Base-by-base conservation (phyloP, 495 filamentous ascomycete species). In the Aspergillus cristatus region DNA sequence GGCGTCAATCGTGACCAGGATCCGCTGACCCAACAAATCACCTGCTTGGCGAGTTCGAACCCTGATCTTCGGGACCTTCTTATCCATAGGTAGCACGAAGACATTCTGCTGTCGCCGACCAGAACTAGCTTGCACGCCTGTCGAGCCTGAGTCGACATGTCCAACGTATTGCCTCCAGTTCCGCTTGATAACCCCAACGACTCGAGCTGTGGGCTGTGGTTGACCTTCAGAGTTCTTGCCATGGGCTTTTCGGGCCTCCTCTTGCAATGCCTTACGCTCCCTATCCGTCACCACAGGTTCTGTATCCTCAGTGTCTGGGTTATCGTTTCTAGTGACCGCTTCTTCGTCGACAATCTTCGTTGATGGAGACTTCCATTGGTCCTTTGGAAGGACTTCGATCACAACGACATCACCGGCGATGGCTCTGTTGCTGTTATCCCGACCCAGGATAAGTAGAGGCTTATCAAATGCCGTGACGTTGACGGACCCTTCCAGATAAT, bases 131-230 rank as follows among this genome's bases (percentile, higher is more conserved):
- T 77, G 72, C 13, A 81, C 72, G 36, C 81, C 76, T 26, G 86
- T 82, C 11, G 93, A 94, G 11, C 78, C 83, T 13, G 82, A 76
- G 53, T 98, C 91, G 38, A 98, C 74, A 58, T 94, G 87, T 10
- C 91, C 91, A 25, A 98, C 91, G 49, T 97, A 96, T 55, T 97
- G 93, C 22, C 91, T 74, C 91, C 91, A 98, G 54, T 95, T 95
- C 25, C 93, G 75, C 58, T 94, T 95, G 47, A 90, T 74, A 20
- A 98, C 68, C 35, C 91, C 91, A 26, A 97, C 91, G 14, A 97
- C 85, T 56, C 74, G 82, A 10, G 93, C 93, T 14, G 91, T 97
- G 18, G 91, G 91, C 42, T 94, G 87, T 8, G 87, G 77, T 32
- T 74, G 75, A 20, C 84, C 84, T 63, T 95, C 93, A 2, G 68